Conservation (phyloP, 495 filamentous ascomycete genomes). For the Xylaria venustula region DNA sequence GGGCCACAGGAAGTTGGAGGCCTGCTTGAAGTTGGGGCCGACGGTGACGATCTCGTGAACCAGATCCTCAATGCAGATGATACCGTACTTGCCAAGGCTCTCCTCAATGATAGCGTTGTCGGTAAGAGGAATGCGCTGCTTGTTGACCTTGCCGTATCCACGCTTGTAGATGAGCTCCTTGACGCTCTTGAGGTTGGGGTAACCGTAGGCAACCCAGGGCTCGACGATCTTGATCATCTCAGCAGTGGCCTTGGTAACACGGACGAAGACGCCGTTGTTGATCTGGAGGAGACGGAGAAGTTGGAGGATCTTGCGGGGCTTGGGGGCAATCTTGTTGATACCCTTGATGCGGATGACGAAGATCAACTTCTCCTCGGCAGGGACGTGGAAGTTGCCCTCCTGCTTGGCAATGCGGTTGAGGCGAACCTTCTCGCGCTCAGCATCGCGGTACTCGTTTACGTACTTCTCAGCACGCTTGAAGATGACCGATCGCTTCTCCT, state of each 20-base stretch:
- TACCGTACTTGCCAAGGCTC: conserved; percentile 93
- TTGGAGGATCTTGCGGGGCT: conserved; percentile 99
- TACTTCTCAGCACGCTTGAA: conserved; percentile 99
- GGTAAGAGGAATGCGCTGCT: conserved; percentile 92
- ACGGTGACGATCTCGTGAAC: conserved; percentile 99
- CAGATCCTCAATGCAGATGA: conserved; percentile 98
- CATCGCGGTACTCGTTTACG: conserved; percentile 97
- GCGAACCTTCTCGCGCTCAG: conserved; percentile 97
- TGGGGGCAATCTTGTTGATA: conserved; percentile 99
- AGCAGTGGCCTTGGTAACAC: conserved; percentile 93
- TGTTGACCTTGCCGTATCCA: conserved; percentile 95
- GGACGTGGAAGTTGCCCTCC: conserved; percentile 89
- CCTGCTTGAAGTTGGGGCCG: conserved; percentile 99
- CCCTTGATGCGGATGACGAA: conserved; percentile 99
- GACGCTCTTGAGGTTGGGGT: conserved; percentile 97
- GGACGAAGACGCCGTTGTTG: conserved; percentile 99
- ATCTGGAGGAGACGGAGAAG: conserved; percentile 98
- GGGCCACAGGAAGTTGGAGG: conserved; percentile 99
- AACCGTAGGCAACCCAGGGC: conserved; percentile 97
- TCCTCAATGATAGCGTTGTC: conserved; percentile 98
- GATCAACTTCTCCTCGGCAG: conserved; percentile 92
- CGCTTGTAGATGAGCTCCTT: conserved; percentile 99
- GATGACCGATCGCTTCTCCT: conserved; percentile 95
- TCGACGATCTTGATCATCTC: conserved; percentile 98
- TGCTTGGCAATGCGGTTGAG: conserved; percentile 84